phyloP scores from a whole-genome alignment of 805 yeast genomes.

The Wickerhamiella lipophila region DNA sequence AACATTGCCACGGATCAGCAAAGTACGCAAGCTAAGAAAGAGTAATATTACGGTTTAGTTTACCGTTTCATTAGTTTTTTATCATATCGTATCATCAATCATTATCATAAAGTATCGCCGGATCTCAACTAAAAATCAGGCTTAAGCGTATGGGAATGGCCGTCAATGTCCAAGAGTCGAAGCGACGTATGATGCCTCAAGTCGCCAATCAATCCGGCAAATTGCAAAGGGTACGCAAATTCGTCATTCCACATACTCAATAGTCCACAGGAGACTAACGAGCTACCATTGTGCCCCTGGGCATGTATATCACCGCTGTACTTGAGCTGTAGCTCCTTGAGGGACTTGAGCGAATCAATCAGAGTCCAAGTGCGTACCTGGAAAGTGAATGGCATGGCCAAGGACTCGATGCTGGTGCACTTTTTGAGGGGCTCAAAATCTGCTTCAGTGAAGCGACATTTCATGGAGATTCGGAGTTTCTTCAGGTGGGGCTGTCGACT shows the following conservation, averaged over 20 bases:
- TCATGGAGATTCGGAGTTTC: conserved; percentile 12
- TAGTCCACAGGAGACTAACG: conserved; percentile 15
- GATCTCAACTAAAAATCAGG: neutral
- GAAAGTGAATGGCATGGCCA: conserved; percentile 18
- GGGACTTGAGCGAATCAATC: conserved; percentile 10
- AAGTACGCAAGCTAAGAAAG: neutral
- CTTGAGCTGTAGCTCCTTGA: conserved; percentile 14
- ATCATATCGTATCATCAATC: too few species aligned
- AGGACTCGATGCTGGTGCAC: conserved; percentile 9
- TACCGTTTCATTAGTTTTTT: too few species aligned
- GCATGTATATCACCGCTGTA: conserved; percentile 3
- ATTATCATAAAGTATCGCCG: neutral
- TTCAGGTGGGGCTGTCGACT: conserved; percentile 9
- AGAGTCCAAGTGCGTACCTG: conserved; percentile 17
- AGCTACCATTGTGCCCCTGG: conserved; percentile 14
- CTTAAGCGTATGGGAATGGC: conserved; percentile 9
- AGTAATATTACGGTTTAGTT: too few species aligned
- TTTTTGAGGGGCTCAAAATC: conserved; percentile 14
- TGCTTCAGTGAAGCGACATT: conserved; percentile 12
- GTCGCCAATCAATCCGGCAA: conserved; percentile 14
- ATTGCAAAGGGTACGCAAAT: conserved; percentile 17
- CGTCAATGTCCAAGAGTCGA: conserved; percentile 17
- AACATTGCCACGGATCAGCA: neutral
- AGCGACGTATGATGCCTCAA: conserved; percentile 12
- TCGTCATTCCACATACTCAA: conserved; percentile 19